Base-by-base conservation (phyloP, 2,329 filamentous ascomycete genomes). In the Byssoonygena ceratinophila region DNA sequence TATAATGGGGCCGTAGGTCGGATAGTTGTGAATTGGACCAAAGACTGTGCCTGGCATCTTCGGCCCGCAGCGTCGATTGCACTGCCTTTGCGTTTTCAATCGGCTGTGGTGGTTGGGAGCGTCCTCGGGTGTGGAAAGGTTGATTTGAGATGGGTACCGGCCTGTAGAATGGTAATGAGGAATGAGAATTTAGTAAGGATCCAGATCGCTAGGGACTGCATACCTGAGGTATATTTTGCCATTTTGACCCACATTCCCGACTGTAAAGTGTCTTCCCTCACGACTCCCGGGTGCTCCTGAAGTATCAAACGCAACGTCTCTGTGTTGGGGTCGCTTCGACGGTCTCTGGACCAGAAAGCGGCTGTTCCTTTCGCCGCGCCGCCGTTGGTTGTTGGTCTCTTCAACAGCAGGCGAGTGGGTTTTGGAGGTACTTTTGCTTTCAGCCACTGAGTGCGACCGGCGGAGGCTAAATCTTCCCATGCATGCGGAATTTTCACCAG, bases 221-320 rank as follows among this genome's bases (percentile, higher is more conserved):
- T 80, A 90, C 84, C 84, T 85, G 59, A 91, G 66, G 68, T 88
- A 91, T 67, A 91, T 87, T 64, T 83, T 82, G 36, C 86, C 86
- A 68, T 89, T 88, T 64, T 88, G 86, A 22, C 85, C 85, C 55
- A 91, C 85, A 66, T 89, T 90, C 47, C 83, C 81, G 51, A 91
- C 86, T 1, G 84, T 82, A 65, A 91, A 90, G 62, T 87, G 82
- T 51, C 83, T 78, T 46, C 81, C 83, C 64, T 83, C 80, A 55
- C 82, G 76, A 31, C 79, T 77, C 51, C 74, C 78, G 23, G 79
- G 79, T 41, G 72, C 69, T 14, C 25, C 29, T 57, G 76, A 78
- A 54, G 77, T 77, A 61, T 87, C 83, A 9, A 78, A 74, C n/a
- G 74, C 70, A 53, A 81, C 71, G 51, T 81, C 78, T 60, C 71